Conservation (phyloP, 495 filamentous ascomycete genomes). For the Lepraria neglecta region DNA sequence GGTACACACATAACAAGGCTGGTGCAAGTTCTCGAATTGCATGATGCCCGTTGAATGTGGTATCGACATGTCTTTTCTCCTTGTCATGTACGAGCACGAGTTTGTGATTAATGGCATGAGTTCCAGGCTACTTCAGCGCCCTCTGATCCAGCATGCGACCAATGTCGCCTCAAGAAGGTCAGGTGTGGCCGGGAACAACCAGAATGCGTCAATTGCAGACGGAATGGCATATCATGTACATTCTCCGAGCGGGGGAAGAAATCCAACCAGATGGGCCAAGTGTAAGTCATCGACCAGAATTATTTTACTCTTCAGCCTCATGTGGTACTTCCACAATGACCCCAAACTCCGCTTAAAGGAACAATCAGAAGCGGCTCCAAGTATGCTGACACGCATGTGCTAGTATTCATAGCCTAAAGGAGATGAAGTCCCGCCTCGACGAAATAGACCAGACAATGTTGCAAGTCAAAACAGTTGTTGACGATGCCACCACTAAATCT, state of each 20-base stretch:
- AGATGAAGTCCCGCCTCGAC: constrained; percentile 11
- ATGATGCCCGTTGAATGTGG: neutral
- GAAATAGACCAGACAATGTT: constrained; percentile 8
- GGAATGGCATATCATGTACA: constrained; percentile 11
- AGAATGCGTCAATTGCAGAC: constrained; percentile 8
- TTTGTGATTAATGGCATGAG: neutral
- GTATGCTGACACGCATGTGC: neutral
- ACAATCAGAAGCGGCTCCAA: no score
- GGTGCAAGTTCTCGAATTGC: neutral
- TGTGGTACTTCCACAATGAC: no score
- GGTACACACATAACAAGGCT: neutral
- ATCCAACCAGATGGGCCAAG: constrained; percentile 10
- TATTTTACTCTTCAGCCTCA: no score
- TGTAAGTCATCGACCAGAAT: neutral
- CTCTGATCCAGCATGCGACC: constrained; percentile 12
- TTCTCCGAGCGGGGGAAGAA: constrained; percentile 9
- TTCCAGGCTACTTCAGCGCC: neutral
- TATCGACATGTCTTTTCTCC: neutral
- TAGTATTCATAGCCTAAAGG: constrained; percentile 9
- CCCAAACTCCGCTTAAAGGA: neutral
- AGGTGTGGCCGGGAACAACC: constrained; percentile 7
- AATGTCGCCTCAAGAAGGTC: constrained; percentile 4
- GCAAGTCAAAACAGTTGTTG: constrained; percentile 1
- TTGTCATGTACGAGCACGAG: neutral
- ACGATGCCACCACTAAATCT: neutral